A percentile compares a stretch with the other conserved stretches of the same genome.
These are phyloP conservation scores for Penicillium thymicola DNA, from an alignment of 2,329 filamentous ascomycete genomes.

Conservation along the genomic window DNA sequence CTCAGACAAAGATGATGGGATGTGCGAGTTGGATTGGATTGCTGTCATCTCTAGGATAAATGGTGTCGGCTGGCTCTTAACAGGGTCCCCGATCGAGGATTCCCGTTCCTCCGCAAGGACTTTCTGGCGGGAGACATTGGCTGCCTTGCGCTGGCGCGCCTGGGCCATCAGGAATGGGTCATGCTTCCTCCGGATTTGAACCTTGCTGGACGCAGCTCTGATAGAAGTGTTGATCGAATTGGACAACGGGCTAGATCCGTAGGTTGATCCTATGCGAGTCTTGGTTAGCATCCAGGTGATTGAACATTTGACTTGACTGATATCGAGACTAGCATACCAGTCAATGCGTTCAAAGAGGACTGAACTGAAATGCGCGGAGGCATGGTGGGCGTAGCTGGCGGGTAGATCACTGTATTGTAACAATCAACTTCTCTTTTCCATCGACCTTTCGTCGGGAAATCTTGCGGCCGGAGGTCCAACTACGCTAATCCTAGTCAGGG, in stretches of 20 bases:
- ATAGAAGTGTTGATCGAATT: conserved; percentile 54
- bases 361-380: conserved; percentile 63
- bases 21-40: conserved; percentile 17
- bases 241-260: conserved; percentile 46
- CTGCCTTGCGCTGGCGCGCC: conserved; percentile 76
- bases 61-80: conserved; percentile 74
- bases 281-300: conserved; percentile 8
- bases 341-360: conserved; percentile 58
- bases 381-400: conserved; percentile 49
- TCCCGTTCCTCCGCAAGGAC: conserved; percentile 65
- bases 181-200: conserved; percentile 64
- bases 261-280: conserved; percentile 26
- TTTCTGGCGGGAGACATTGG: conserved; percentile 72
- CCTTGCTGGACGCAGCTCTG: conserved; percentile 61
- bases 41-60: conserved; percentile 58
- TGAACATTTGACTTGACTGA: background rate
- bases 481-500: conserved; percentile 26
- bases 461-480: conserved; percentile 21
- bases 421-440: conserved; percentile 19
- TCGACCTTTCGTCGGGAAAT: conserved; percentile 30
- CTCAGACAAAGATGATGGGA: conserved; percentile 7
- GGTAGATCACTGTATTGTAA: conserved; percentile 8
- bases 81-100: conserved; percentile 67
- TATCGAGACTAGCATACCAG: conserved; percentile 50
- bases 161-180: conserved; percentile 83